Conservation (phyloP, 805 yeast genomes). For the Candida orba region DNA sequence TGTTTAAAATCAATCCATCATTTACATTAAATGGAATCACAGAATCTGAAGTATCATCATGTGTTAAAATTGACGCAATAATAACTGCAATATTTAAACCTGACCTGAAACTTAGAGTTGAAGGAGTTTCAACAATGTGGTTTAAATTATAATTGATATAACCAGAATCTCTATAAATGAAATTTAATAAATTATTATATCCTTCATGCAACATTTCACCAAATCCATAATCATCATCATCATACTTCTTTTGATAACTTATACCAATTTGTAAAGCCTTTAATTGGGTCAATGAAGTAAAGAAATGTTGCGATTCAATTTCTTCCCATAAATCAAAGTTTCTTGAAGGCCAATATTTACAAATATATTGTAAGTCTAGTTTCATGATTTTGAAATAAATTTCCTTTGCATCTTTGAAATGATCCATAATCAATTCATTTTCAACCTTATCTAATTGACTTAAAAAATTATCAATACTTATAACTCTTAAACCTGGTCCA, state of each 20-base stretch:
- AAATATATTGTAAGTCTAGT: slow-evolving; percentile 63
- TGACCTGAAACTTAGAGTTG: slow-evolving; percentile 37
- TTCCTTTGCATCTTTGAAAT: slow-evolving; percentile 22
- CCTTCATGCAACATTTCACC: slow-evolving; percentile 15
- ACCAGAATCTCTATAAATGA: slow-evolving; percentile 26
- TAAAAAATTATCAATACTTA: slow-evolving; percentile 54
- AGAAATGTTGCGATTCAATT: slow-evolving; percentile 64
- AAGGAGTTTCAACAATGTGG: slow-evolving; percentile 68
- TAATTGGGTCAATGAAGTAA: slow-evolving; percentile 69
- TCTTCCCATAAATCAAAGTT: slow-evolving; percentile 97
- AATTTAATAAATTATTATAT: slow-evolving; percentile 19
- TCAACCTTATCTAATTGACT: slow-evolving; percentile 31
- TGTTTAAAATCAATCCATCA: slow-evolving; percentile 51
- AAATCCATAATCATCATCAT: slow-evolving; percentile 24
- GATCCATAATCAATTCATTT: slow-evolving; percentile 22
- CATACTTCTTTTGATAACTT: slow-evolving; percentile 27
- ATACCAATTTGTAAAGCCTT: slow-evolving; percentile 59
- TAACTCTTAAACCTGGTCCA: slow-evolving; percentile 81
- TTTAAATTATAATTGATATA: slow-evolving; percentile 34
- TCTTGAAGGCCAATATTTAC: slow-evolving; percentile 49
- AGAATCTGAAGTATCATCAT: slow-evolving; percentile 32
- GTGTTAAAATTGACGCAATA: slow-evolving; percentile 34
- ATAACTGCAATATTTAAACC: slow-evolving; percentile 80
- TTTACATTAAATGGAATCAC: slow-evolving; percentile 54
- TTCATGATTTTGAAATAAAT: slow-evolving; percentile 48